Evolutionary conservation across 441 rosid species (phyloP).

Genomic region (Populus tomentosa): DNA sequence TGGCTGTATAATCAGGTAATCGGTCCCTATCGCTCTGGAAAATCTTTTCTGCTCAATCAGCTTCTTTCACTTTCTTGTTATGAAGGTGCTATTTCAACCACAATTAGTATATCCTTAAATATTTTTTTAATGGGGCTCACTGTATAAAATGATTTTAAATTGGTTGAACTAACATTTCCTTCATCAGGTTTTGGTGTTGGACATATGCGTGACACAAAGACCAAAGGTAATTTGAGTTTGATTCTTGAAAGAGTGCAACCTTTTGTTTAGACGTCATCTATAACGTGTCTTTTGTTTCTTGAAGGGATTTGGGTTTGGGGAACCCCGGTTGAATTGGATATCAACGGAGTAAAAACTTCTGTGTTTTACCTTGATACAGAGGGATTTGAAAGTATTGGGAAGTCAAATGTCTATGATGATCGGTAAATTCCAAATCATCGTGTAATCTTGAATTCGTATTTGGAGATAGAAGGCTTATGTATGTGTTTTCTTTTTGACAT

Average conservation of each 20-base stretch:
- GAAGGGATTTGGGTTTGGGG: slow-evolving; percentile 99
- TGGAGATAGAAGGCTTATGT: slow-evolving; percentile 9
- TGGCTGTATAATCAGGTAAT: slow-evolving; percentile 64
- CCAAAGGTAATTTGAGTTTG: slow-evolving; percentile 61
- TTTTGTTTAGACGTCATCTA: slow-evolving; percentile 12
- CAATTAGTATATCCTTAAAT: slow-evolving; percentile 1
- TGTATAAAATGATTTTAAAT: slow-evolving; percentile 4
- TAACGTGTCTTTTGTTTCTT: slow-evolving; percentile 16
- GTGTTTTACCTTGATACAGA: slow-evolving; percentile 96
- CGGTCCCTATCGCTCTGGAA: slow-evolving; percentile 99
- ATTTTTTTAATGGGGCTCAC: slow-evolving; percentile 6
- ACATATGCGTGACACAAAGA: slow-evolving; percentile 99
- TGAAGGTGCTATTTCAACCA: slow-evolving; percentile 58
- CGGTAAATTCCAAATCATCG: slow-evolving; percentile 41
- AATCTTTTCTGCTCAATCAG: slow-evolving; percentile 96
- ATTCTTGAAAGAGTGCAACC: not conserved
- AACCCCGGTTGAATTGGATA: slow-evolving; percentile 69
- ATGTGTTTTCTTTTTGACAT: slow-evolving; percentile 6
- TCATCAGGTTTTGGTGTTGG: slow-evolving; percentile 97
- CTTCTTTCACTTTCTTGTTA: slow-evolving; percentile 97
- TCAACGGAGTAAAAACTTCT: slow-evolving; percentile 78
- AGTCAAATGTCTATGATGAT: slow-evolving; percentile 99
- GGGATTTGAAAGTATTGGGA: slow-evolving; percentile 99
- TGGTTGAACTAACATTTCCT: slow-evolving; percentile 8
- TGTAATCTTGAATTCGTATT: not conserved